These are phyloP conservation scores for Gigaspora rosea DNA, from an alignment of 192 early-diverging fungal species.

Conservation along the genomic window DNA sequence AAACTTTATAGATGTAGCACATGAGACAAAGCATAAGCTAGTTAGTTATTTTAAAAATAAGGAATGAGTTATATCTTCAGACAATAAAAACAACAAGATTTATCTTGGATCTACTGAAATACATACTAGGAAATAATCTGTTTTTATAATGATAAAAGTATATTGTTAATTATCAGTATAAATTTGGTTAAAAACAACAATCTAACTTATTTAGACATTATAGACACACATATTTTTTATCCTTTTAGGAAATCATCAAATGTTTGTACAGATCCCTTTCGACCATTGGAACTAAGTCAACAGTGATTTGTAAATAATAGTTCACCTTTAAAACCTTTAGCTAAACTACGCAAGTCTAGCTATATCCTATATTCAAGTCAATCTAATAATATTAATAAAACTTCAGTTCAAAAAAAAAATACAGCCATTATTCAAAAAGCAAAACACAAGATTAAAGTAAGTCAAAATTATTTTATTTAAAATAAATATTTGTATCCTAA, in stretches of 20 bases:
- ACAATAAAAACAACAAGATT: constrained; percentile 3
- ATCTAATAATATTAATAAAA: background rate
- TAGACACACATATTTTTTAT: no score
- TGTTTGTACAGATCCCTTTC: constrained; percentile 10
- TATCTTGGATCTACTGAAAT: background rate
- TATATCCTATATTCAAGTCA: background rate
- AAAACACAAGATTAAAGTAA: background rate
- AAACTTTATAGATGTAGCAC: background rate
- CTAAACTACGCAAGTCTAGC: background rate
- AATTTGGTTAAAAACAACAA: no score
- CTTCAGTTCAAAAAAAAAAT: background rate
- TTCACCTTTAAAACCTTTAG: background rate
- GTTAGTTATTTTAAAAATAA: constrained; percentile 20
- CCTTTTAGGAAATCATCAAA: no score
- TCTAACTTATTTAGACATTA: no score
- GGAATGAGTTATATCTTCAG: background rate
- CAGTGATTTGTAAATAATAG: background rate
- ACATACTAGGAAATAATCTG: background rate
- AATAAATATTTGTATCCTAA: no score
- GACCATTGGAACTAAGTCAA: background rate
- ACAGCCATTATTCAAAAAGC: background rate
- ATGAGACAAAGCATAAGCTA: background rate
- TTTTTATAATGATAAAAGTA: background rate
- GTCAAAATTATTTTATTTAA: no score
- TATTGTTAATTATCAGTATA: no score